These are phyloP conservation scores for Malassezia equina DNA, from an alignment of 1,284 basidiomycete genomes.

Conservation along the genomic window DNA sequence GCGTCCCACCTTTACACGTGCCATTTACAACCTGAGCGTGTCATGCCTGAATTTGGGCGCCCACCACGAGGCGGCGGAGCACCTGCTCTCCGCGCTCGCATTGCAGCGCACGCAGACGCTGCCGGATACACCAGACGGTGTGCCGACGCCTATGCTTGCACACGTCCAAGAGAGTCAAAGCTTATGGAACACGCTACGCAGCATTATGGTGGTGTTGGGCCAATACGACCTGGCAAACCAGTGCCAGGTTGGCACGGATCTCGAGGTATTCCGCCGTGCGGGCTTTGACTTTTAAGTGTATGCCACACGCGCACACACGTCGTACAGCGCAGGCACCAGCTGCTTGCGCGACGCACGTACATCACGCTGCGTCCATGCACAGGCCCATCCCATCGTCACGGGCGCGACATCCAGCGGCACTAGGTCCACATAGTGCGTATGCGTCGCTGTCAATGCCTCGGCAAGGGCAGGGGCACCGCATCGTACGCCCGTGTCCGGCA, in stretches of 20 bases:
- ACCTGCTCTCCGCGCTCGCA: slow-evolving; percentile 82
- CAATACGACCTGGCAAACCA: slow-evolving; percentile 53
- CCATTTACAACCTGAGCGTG: slow-evolving; percentile 94
- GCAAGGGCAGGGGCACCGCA: not conserved
- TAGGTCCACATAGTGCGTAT: slow-evolving; percentile 3
- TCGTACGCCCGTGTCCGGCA: not conserved
- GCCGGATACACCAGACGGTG: slow-evolving; percentile 35
- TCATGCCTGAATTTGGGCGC: slow-evolving; percentile 94
- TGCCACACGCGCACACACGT: not conserved
- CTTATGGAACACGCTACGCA: slow-evolving; percentile 82
- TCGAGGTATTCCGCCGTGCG: slow-evolving; percentile 63
- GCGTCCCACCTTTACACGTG: slow-evolving; percentile 88
- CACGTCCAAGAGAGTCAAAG: slow-evolving; percentile 51
- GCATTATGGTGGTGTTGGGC: slow-evolving; percentile 53
- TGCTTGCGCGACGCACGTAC: slow-evolving; percentile 15
- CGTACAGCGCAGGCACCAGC: slow-evolving; percentile 7
- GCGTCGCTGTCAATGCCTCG: not conserved
- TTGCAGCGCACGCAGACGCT: slow-evolving; percentile 56
- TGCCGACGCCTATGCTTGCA: slow-evolving; percentile 22
- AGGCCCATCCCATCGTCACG: not conserved
- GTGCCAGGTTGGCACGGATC: slow-evolving; percentile 53
- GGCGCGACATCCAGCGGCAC: not conserved
- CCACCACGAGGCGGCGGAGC: slow-evolving; percentile 89
- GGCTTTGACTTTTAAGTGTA: slow-evolving; percentile 69
- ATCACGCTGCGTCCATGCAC: slow-evolving; percentile 9